Conservation (phyloP, 805 yeast genomes). For the Ogataea pilisensis region DNA sequence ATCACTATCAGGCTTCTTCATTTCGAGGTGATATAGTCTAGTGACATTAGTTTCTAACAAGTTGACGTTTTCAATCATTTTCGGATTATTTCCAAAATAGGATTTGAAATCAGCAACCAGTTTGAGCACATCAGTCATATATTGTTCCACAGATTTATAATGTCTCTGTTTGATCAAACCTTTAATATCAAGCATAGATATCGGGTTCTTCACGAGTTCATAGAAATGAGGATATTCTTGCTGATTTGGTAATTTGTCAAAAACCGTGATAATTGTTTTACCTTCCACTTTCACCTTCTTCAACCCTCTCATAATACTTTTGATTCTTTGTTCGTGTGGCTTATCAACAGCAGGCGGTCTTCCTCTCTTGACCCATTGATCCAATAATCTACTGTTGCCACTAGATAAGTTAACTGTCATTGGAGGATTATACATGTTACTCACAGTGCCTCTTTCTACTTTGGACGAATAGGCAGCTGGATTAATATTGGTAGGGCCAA, state of each 20-base stretch:
- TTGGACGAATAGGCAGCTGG: conserved; percentile 26
- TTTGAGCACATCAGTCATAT: conserved; percentile 69
- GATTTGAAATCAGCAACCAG: conserved; percentile 72
- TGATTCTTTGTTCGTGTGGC: conserved; percentile 89
- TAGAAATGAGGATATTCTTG: conserved; percentile 53
- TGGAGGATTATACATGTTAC: conserved; percentile 28
- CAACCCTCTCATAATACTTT: conserved; percentile 75
- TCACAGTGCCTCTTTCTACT: conserved; percentile 23
- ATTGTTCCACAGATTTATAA: conserved; percentile 70
- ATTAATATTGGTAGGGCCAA: no score
- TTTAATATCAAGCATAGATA: conserved; percentile 68
- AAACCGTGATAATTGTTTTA: conserved; percentile 41
- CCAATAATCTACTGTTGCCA: conserved; percentile 24
- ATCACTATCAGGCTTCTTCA: conserved; percentile 78
- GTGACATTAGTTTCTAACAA: conserved; percentile 59
- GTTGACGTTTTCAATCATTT: conserved; percentile 56
- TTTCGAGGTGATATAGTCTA: conserved; percentile 58
- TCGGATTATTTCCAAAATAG: conserved; percentile 56
- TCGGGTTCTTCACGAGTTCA: conserved; percentile 50
- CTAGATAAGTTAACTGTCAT: conserved; percentile 16
- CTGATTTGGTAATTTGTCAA: conserved; percentile 79
- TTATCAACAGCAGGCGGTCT: conserved; percentile 89
- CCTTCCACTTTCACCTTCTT: conserved; percentile 66
- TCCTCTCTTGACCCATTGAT: conserved; percentile 67
- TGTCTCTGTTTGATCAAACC: conserved; percentile 82